Percentiles rank a stretch among this genome's conserved stretches.
Conservation (phyloP, 2,329 filamentous ascomycete genomes). For the Epichloe glyceriae region DNA sequence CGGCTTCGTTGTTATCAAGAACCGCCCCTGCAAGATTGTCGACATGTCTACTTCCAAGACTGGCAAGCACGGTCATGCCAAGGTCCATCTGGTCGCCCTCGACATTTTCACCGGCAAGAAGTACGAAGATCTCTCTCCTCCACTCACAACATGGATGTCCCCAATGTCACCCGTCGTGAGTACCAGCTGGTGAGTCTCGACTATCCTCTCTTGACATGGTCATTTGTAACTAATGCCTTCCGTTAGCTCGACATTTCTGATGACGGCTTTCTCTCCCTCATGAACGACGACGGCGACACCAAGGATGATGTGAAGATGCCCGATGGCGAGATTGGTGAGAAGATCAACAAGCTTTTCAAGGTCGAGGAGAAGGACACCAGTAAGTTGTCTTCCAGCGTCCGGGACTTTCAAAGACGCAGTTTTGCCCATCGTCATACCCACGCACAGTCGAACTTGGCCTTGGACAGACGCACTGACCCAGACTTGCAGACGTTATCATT, state of each 20-base stretch:
- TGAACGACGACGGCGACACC: slow-evolving; percentile 71
- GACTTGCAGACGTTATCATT: slow-evolving; percentile 66
- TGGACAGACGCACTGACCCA: neutral
- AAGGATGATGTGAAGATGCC: slow-evolving; percentile 95
- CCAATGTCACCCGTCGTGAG: slow-evolving; percentile 80
- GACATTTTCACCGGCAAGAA: slow-evolving; percentile 99
- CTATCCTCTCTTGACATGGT: neutral
- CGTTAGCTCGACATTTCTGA: slow-evolving; percentile 81
- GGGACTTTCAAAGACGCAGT: neutral
- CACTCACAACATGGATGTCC: slow-evolving; percentile 96
- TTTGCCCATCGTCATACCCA: neutral
- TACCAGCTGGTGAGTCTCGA: slow-evolving; percentile 70
- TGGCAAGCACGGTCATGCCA: slow-evolving; percentile 99
- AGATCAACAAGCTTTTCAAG: slow-evolving; percentile 69
- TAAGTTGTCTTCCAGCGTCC: slow-evolving; percentile 39
- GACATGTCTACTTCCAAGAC: slow-evolving; percentile 99
- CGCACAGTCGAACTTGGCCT: neutral
- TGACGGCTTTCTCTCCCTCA: slow-evolving; percentile 88
- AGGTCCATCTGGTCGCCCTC: slow-evolving; percentile 95
- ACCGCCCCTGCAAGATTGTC: slow-evolving; percentile 99
- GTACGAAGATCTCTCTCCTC: slow-evolving; percentile 96
- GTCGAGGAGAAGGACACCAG: slow-evolving; percentile 85
- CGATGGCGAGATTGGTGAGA: slow-evolving; percentile 76
- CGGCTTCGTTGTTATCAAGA: slow-evolving; percentile 97
- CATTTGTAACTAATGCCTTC: neutral